Evolutionary conservation across 164 flowering plant species (phyloP).

Genomic region (Pachysandra terminalis): DNA sequence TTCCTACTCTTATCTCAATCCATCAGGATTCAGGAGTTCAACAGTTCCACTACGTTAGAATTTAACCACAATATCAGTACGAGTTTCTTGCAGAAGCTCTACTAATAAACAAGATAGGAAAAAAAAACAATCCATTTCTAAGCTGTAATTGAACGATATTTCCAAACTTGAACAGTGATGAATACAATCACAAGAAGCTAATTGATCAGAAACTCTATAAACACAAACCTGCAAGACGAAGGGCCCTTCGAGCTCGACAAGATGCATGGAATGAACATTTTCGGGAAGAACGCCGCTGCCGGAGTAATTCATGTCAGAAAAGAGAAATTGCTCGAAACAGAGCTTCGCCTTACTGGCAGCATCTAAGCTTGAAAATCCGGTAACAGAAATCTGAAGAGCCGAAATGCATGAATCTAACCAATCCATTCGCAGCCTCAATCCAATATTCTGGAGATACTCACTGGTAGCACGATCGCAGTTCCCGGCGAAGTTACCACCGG

Average conservation of each 20-base stretch:
- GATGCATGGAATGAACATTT: constrained; percentile 59
- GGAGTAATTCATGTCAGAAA: constrained; percentile 68
- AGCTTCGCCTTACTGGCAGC: constrained; percentile 57
- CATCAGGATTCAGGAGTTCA: too few relatives aligned
- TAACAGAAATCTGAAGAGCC: constrained; percentile 34
- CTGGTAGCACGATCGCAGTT: constrained; percentile 29
- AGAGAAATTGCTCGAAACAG: constrained; percentile 64
- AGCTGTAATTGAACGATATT: background rate
- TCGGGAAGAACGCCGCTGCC: constrained; percentile 73
- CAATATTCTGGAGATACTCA: constrained; percentile 36
- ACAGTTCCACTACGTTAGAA: too few relatives aligned
- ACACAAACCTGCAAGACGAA: constrained; percentile 73
- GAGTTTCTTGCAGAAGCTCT: background rate
- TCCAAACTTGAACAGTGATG: background rate
- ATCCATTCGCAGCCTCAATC: constrained; percentile 50
- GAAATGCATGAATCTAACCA: constrained; percentile 66
- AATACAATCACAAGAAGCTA: too few relatives aligned
- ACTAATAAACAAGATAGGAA: background rate
- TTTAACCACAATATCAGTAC: background rate
- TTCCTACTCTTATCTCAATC: too few relatives aligned
- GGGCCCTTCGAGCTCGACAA: constrained; percentile 76
- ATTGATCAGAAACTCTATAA: background rate
- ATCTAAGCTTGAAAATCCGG: constrained; percentile 41
- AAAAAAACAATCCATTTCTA: background rate
- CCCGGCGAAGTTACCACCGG: background rate